phyloP scores from a whole-genome alignment of 768 basidiomycete species.

The Auricularia cornea region DNA sequence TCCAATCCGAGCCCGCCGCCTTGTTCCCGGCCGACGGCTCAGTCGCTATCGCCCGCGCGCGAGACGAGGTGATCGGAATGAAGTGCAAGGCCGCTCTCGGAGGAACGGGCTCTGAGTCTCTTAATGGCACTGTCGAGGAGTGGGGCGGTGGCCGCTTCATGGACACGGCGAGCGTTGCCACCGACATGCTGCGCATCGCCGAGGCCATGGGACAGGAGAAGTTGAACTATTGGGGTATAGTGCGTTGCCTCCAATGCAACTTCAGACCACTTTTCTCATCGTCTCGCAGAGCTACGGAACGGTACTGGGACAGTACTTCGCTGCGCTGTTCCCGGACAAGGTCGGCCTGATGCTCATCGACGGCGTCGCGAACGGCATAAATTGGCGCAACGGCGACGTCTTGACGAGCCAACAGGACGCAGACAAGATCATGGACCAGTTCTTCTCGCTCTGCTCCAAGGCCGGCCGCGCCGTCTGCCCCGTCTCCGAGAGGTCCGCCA shows the following conservation, averaged over 20 bases:
- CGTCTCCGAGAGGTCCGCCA: not conserved
- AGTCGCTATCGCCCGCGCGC: not conserved
- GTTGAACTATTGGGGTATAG: not conserved
- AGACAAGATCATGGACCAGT: not conserved
- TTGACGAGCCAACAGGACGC: not conserved
- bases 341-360: conserved; percentile 1
- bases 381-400: not conserved
- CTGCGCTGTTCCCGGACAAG: not conserved
- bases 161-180: not conserved
- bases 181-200: not conserved
- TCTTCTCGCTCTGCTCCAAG: not conserved
- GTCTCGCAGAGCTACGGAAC: not conserved
- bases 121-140: not conserved
- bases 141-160: not conserved
- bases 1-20: not conserved
- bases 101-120: not conserved
- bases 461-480: not conserved
- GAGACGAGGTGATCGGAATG: not conserved
- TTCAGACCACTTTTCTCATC: not conserved
- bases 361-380: not conserved
- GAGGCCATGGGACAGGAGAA: not conserved
- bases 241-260: not conserved
- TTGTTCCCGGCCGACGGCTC: not conserved
- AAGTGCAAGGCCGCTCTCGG: not conserved
- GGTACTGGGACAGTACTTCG: not conserved